Evolutionary conservation across 306 rosid species (phyloP), one percentile per base, ranked within the genome.

Genomic region (Prinsepia uniflora): DNA sequence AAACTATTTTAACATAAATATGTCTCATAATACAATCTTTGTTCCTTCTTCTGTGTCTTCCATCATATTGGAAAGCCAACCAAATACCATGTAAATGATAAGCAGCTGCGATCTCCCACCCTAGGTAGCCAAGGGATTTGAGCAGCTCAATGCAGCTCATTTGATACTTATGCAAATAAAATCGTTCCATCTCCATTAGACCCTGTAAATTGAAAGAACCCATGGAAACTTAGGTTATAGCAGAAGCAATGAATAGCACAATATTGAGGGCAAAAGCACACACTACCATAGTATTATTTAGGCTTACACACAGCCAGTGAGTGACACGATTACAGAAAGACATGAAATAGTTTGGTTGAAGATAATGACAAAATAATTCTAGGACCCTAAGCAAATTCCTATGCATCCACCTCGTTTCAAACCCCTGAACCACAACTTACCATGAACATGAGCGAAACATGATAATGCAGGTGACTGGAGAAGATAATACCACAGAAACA

Each of bases 121-220:
- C 22, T 66, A 34, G 22, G 65, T 43, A 56, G 15, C 10, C 20
- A 54, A 43, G 24, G 34, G 57, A 72, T 43, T 24, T 24, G 50
- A 63, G 40, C 62, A 49, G 43, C 48, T 39, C 17, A 24, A 20
- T 36, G 61, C 20, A 73, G 45, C 65, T 61, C 19, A 42, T 68
- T 63, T 30, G 43, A 39, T 39, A 34, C 59, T 62, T 62, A 41
- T n/a, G 67, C 74, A 45, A 40, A 36, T 59, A 40, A 19, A 47
- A 36, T 54, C 56, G n/a, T 49, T 63, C 42, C 44, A 59, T 70
- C 59, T 72, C 24, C 30, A 13, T 58, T 75, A 69, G 45, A 47
- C 49, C 81, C 81, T 80, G 78, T 56, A 44, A 54, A 5, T 53
- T 11, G 8, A 64, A 12, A 30, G n/a, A 56, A 14, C 71, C 10